Base-by-base conservation (phyloP, 441 rosid genomes). In the Isatis lusitanica region DNA sequence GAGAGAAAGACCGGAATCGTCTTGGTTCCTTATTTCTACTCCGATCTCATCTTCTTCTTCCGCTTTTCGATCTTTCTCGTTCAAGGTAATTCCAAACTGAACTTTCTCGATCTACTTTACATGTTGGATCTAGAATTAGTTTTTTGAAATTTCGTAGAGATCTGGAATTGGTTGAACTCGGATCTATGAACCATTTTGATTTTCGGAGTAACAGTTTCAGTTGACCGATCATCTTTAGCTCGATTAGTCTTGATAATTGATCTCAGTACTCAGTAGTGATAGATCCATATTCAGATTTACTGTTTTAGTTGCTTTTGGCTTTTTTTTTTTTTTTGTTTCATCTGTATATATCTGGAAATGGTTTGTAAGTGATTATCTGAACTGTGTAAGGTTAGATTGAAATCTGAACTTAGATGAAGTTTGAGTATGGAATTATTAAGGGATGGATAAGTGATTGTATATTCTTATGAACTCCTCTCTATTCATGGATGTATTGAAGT, bases 171-270 rank as follows among this genome's bases (percentile, higher is more conserved):
- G 7, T 65, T 63, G 39, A 24, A 24, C 21, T 61, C 47, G 63
- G 56, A 73, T 78, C 71, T 74, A 24, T 63, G 33, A 30, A 30
- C 33, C 36, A 33, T 33, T 6, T 31, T 31, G 35, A 21, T 21
- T 31, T 31, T 31, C 7, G 7, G 35, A 31, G 5, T 5, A 33
- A 31, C 36, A 40, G 30, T 68, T 68, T 68, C 53, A 50, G 66
- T 70, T 63, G 79, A 75, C 75, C 46, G 67, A 48, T 76, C 60
- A 7, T 46, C 21, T 31, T 47, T 50, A 57, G 71, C 74, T 75
- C 61, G 58, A 68, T 60, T 1, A 44, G 53, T 30, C 2, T 30
- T 13, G 59, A n/a, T 16, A 9, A 13, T 13, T 59, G 51, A 59
- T 26, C n/a, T 57, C n/a, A n/a, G n/a, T n/a, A n/a, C n/a, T 61